phyloP scores from a whole-genome alignment of 2,329 filamentous ascomycete genomes.

The Thelonectria blattea region DNA sequence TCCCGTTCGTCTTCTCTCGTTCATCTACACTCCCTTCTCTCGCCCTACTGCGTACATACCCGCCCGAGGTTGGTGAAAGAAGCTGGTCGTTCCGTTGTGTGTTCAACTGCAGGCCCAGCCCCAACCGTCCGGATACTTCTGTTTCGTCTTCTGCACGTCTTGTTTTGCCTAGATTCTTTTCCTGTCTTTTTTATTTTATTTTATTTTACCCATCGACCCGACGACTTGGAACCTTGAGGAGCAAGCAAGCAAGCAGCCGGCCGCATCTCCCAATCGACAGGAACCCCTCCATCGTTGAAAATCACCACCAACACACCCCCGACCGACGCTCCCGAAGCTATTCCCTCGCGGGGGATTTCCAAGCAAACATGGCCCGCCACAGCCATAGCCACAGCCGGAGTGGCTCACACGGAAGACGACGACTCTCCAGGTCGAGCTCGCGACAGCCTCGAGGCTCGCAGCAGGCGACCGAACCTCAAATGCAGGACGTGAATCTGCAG shows the following conservation, averaged over 20 bases:
- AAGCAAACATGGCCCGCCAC: conserved; percentile 10
- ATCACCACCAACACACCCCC: not conserved
- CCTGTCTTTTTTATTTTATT: not conserved
- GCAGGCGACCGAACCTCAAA: not conserved
- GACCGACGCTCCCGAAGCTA: conserved; percentile 6
- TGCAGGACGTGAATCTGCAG: not conserved
- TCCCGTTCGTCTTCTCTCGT: not conserved
- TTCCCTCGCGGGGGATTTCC: not conserved
- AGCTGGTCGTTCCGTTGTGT: not conserved
- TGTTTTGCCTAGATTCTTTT: not conserved
- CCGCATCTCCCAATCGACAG: not conserved
- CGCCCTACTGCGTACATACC: not conserved
- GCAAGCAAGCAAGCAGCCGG: not conserved
- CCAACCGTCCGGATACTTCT: not conserved
- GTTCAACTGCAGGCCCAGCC: not conserved
- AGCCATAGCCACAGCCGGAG: conserved; percentile 3
- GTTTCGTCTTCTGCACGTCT: not conserved
- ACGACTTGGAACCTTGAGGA: not conserved
- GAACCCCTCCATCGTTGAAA: not conserved
- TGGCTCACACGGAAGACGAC: not conserved
- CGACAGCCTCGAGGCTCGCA: not conserved
- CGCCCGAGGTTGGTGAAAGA: not conserved
- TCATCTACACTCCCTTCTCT: not conserved
- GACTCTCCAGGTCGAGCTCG: not conserved
- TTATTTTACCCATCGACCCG: not conserved